Percentiles rank a stretch among this genome's conserved stretches.
Conservation (phyloP, 2,329 filamentous ascomycete species). For the Akanthomyces lecanii region DNA sequence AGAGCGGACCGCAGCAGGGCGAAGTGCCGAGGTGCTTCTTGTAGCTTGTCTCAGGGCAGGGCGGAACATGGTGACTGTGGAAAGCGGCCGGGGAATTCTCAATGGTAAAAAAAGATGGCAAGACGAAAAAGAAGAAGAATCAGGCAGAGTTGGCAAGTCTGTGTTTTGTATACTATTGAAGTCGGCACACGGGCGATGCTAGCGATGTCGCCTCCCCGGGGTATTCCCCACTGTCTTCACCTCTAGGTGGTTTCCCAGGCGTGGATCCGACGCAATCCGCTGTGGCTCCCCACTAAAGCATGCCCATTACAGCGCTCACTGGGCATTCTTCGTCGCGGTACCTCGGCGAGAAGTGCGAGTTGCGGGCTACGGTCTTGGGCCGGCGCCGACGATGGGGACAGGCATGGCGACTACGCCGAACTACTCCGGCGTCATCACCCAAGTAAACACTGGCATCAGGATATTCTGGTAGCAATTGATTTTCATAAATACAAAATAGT, state of each 20-base stretch:
- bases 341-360: constrained; percentile 15
- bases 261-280: constrained; percentile 14
- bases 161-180: constrained; percentile 7
- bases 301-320: neutral
- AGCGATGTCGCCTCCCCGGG: constrained; percentile 8
- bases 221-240: constrained; percentile 4
- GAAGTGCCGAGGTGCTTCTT: constrained; percentile 17
- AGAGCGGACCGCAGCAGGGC: constrained; percentile 24
- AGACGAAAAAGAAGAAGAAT: neutral
- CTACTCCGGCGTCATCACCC: constrained; percentile 1
- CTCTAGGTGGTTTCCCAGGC: neutral
- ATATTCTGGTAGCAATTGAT: neutral
- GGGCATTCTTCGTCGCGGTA: neutral
- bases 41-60: constrained; percentile 18
- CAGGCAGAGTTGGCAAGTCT: neutral
- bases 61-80: constrained; percentile 21
- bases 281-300: constrained; percentile 1
- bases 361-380: neutral
- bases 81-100: neutral
- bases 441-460: neutral
- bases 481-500: constrained; percentile 2
- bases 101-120: neutral
- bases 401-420: constrained; percentile 8
- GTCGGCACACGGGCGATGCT: constrained; percentile 5
- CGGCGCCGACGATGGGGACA: neutral